Conservation (phyloP, 1,284 basidiomycete species). For the Peniophora sp. region DNA sequence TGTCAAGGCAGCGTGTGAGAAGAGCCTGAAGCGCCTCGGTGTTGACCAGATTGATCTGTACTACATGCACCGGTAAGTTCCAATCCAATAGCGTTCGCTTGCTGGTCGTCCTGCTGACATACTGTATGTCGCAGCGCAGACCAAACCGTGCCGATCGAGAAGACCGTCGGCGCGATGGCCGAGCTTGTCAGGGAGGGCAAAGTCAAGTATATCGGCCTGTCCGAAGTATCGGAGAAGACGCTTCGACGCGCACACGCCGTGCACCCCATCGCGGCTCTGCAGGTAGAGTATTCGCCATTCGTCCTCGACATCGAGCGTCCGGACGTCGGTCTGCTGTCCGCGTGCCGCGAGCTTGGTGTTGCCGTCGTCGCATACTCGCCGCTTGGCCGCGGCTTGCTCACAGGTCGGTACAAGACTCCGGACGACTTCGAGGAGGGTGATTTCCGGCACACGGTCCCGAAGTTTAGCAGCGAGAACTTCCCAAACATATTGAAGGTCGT, state of each 20-base stretch:
- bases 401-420: slow-evolving; percentile 40
- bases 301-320: slow-evolving; percentile 42
- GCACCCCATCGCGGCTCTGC: slow-evolving; percentile 53
- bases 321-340: slow-evolving; percentile 37
- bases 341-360: slow-evolving; percentile 45
- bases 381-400: slow-evolving; percentile 55
- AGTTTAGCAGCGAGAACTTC: slow-evolving; percentile 35
- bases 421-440: slow-evolving; percentile 48
- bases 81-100: not conserved
- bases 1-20: slow-evolving; percentile 24
- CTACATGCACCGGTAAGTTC: slow-evolving; percentile 31
- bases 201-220: slow-evolving; percentile 53
- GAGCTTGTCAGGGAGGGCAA: slow-evolving; percentile 57
- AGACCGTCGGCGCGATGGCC: slow-evolving; percentile 42
- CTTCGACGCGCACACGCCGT: slow-evolving; percentile 57
- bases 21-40: slow-evolving; percentile 32
- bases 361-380: slow-evolving; percentile 55
- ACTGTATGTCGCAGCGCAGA: slow-evolving; percentile 27
- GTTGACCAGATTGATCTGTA: slow-evolving; percentile 38
- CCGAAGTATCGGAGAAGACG: slow-evolving; percentile 49
- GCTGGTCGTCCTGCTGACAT: not conserved
- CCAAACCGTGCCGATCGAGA: slow-evolving; percentile 36
- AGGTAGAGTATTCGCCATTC: slow-evolving; percentile 62
- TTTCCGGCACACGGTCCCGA: slow-evolving; percentile 27
- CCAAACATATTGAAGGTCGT: slow-evolving; percentile 34